Evolutionary conservation across 805 yeast genomes (phyloP), one percentile per base, ranked within the genome.

Genomic region (Wickerhamiella galacta): DNA sequence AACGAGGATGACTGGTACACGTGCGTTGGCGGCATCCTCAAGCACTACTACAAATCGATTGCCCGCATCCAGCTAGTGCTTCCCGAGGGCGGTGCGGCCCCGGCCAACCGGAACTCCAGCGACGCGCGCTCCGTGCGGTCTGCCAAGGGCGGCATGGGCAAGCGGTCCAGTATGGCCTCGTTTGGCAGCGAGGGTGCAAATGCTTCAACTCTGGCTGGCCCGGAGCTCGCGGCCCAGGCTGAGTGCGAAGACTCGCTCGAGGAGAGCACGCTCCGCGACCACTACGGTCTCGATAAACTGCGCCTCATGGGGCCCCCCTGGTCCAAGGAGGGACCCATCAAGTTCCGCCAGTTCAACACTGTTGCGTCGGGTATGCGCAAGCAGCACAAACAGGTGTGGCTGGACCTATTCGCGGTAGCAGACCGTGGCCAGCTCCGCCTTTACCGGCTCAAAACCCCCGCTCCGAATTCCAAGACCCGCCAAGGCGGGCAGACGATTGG

Each of bases 241-340:
- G 37, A 34, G 28, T 12, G 59, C 24, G 44, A 48, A 18, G 49
- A 45, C 19, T 41, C 39, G 6, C 38, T 33, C 19, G 44, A 40
- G 8, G 46, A 42, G 16, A 46, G 39, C 20, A 36, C 39, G n/a
- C 46, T 47, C 35, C 46, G 41, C 17, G 49, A 49, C 28, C 47
- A 49, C 25, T 44, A 41, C 7, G 39, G 39, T 20, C 39, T 49
- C 17, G 53, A 50, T 41, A 68, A 67, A 24, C 57, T 75, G 36
- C 83, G 74, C 45, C 57, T 71, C 29, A 64, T 64, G 33, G 87
- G 87, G 1, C 72, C 85, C 1, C 87, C 90, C 1, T 77, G 80
- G 70, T 63, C 73, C 36, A 74, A 77, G 47, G 87, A 77, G 53
- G 87, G 90, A 1, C 46, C 77, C 23, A 57, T 73, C 42, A 30